Evolutionary conservation across 345 rosid species (phyloP).

Genomic region (Eucalyptus pauciflora): DNA sequence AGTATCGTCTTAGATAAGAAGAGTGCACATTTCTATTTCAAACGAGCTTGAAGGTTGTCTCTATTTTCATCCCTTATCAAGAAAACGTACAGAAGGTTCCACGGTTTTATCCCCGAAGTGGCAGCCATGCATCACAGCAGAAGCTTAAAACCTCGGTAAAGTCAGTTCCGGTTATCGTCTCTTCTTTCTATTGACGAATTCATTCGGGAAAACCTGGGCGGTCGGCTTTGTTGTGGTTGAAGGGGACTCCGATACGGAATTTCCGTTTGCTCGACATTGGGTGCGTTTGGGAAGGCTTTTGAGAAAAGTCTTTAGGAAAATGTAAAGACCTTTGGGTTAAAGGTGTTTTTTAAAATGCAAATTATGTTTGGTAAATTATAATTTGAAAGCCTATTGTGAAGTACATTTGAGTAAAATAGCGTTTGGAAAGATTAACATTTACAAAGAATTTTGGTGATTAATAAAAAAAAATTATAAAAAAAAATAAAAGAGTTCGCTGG

Average conservation of each 20-base stretch:
- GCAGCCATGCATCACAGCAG: neutral
- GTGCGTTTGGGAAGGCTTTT: accelerated
- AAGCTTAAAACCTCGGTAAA: neutral
- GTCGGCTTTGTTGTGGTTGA: neutral
- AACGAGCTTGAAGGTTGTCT: neutral
- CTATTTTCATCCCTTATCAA: neutral
- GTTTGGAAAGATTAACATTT: too few species aligned
- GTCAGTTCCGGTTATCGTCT: neutral
- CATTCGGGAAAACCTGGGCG: neutral
- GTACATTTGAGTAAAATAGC: accelerated
- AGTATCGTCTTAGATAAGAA: neutral
- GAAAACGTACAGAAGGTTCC: constrained; percentile 24
- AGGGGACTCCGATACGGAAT: neutral
- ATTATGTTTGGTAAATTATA: accelerated
- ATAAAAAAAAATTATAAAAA: too few species aligned
- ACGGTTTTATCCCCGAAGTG: constrained; percentile 9
- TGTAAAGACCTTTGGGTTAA: accelerated
- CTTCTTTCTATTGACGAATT: neutral
- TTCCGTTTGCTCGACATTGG: neutral
- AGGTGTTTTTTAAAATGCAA: too few species aligned
- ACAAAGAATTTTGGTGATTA: too few species aligned
- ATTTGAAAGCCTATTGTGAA: accelerated
- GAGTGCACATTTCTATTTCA: neutral
- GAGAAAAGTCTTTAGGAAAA: accelerated
- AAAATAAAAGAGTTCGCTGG: too few species aligned